Evolutionary conservation across 2,329 filamentous ascomycete species (phyloP).

Genomic region (Pyrenophora graminea): DNA sequence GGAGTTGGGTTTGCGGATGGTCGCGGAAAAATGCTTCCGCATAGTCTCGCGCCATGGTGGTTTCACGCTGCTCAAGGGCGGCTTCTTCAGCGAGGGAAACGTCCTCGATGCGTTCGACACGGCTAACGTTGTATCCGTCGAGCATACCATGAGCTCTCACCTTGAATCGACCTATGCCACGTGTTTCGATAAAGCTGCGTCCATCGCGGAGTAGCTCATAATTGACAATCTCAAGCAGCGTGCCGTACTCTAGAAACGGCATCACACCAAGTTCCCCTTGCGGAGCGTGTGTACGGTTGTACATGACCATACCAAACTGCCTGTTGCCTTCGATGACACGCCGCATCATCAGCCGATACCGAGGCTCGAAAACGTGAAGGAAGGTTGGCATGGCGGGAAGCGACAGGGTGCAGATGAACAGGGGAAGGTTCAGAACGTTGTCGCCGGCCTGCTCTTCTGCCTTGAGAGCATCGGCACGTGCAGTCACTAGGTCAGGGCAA

Average conservation of each 20-base stretch:
- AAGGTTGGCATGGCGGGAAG: slow-evolving; percentile 84
- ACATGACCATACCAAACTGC: slow-evolving; percentile 85
- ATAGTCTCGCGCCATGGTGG: slow-evolving; percentile 46
- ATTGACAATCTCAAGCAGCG: slow-evolving; percentile 74
- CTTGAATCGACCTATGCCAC: slow-evolving; percentile 76
- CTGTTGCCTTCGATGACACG: slow-evolving; percentile 73
- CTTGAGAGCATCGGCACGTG: slow-evolving; percentile 60
- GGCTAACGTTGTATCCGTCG: slow-evolving; percentile 80
- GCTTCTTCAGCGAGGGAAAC: slow-evolving; percentile 83
- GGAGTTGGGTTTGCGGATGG: slow-evolving; percentile 33
- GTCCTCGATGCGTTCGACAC: slow-evolving; percentile 77
- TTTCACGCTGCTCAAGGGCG: slow-evolving; percentile 71
- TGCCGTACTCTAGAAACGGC: slow-evolving; percentile 75
- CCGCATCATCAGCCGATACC: slow-evolving; percentile 87
- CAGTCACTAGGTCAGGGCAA: slow-evolving; percentile 66
- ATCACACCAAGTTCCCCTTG: slow-evolving; percentile 59
- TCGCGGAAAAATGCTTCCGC: slow-evolving; percentile 44
- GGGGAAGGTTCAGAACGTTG: slow-evolving; percentile 61
- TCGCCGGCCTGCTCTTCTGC: slow-evolving; percentile 61
- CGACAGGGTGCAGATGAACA: slow-evolving; percentile 82
- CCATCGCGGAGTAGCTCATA: slow-evolving; percentile 77
- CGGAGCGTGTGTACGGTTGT: slow-evolving; percentile 59
- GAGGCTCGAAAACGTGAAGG: slow-evolving; percentile 88
- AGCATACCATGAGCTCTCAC: slow-evolving; percentile 66
- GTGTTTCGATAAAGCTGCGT: slow-evolving; percentile 77